Percentiles rank a stretch among this genome's conserved stretches.
These are phyloP conservation scores for Parascedosporium putredinis DNA, from an alignment of 2,329 filamentous ascomycete species.

Conservation along the genomic window DNA sequence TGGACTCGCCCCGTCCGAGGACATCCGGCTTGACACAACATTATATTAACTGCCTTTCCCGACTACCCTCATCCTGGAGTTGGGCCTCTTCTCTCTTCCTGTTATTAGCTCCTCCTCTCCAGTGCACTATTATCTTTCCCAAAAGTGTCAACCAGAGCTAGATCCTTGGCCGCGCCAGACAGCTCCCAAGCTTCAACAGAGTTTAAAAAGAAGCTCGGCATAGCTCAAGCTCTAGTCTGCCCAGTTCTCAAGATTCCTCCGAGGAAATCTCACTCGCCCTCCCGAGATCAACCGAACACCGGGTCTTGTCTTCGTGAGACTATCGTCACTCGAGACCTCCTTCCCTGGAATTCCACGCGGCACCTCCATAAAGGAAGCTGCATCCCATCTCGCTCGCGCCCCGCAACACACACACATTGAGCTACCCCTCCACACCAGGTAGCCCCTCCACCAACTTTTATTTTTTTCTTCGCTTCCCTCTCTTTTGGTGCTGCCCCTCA, in stretches of 20 bases:
- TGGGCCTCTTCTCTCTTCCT: not conserved
- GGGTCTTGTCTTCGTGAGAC: not conserved
- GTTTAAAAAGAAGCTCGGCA: too few relatives aligned
- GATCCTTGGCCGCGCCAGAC: not conserved
- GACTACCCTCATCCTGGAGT: not conserved
- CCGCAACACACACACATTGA: not conserved
- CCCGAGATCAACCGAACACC: too few relatives aligned
- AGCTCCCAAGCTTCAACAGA: not conserved
- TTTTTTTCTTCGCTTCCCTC: not conserved
- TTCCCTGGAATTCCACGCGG: too few relatives aligned
- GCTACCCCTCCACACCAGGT: not conserved
- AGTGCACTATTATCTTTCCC: not conserved
- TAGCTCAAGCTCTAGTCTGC: too few relatives aligned
- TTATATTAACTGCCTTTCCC: conserved; percentile 1
- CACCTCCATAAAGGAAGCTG: too few relatives aligned
- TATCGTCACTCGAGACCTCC: not conserved
- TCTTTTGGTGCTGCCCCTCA: not conserved
- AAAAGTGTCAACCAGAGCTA: not conserved
- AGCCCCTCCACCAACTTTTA: not conserved
- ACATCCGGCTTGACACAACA: not conserved
- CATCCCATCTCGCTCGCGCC: not conserved
- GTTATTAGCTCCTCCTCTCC: not conserved
- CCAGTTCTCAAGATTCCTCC: too few relatives aligned
- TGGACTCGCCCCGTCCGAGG: not conserved
- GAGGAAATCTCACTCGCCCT: too few relatives aligned